phyloP scores from a whole-genome alignment of 106 monocot genomes.

The Dioscorea alata region DNA sequence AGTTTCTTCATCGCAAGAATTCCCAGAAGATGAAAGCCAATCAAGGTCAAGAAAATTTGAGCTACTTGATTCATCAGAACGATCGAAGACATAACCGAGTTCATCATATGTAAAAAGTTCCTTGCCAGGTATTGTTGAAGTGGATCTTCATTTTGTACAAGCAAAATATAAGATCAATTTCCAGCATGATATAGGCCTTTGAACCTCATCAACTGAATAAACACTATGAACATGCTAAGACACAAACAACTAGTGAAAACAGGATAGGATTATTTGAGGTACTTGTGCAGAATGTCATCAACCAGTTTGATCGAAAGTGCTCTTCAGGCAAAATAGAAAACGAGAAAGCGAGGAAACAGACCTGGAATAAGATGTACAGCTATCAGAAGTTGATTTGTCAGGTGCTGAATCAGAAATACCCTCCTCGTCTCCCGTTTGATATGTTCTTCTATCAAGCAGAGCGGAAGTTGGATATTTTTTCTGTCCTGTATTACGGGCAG shows the following conservation, averaged over 20 bases:
- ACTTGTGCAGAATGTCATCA: too few species aligned
- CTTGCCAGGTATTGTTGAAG: slow-evolving; percentile 21
- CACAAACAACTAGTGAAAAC: too few species aligned
- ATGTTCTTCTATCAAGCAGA: slow-evolving; percentile 17
- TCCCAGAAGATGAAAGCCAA: slow-evolving; percentile 70
- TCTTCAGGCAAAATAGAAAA: not conserved
- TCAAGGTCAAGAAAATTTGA: slow-evolving; percentile 88
- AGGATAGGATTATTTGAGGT: too few species aligned
- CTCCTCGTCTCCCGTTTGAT: slow-evolving; percentile 16
- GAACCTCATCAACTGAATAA: too few species aligned
- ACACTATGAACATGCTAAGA: too few species aligned
- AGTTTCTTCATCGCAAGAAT: slow-evolving; percentile 70
- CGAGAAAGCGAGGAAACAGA: slow-evolving; percentile 2
- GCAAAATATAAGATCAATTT: too few species aligned
- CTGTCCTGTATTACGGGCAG: slow-evolving; percentile 20
- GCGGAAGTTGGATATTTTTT: slow-evolving; percentile 19
- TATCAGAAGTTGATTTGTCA: slow-evolving; percentile 51
- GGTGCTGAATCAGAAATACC: slow-evolving; percentile 53
- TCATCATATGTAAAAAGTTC: slow-evolving; percentile 34
- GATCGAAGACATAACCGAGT: slow-evolving; percentile 32
- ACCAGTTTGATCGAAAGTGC: too few species aligned
- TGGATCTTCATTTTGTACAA: slow-evolving; percentile 16
- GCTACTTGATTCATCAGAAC: slow-evolving; percentile 48
- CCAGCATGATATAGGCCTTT: too few species aligned
- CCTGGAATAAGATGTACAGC: slow-evolving; percentile 52